These are phyloP conservation scores for Sordariomycetes sp. DNA, from an alignment of 2,329 filamentous ascomycete species.

Conservation along the genomic window DNA sequence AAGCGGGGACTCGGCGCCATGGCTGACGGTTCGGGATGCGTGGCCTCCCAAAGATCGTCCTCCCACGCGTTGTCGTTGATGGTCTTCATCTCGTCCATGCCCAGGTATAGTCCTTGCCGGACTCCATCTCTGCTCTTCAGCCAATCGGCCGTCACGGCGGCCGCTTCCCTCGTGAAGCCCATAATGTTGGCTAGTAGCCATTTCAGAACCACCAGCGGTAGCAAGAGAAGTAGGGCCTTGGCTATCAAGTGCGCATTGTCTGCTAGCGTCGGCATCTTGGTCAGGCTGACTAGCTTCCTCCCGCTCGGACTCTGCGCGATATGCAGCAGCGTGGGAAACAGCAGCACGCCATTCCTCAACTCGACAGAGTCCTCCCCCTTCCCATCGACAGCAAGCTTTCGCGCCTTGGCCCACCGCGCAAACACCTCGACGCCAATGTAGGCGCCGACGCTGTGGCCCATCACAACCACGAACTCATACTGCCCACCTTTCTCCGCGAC, in stretches of 20 bases:
- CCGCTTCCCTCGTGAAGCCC: conserved; percentile 38
- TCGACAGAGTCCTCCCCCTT: conserved; percentile 39
- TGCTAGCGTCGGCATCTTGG: not conserved
- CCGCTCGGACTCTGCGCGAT: conserved; percentile 57
- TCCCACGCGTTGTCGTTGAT: conserved; percentile 53
- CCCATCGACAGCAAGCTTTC: too few relatives aligned
- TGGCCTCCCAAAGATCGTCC: conserved; percentile 46
- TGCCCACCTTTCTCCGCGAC: conserved; percentile 19
- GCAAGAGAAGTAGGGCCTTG: conserved; percentile 27
- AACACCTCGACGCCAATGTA: conserved; percentile 65
- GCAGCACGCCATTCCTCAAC: conserved; percentile 44
- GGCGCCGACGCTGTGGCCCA: conserved; percentile 66
- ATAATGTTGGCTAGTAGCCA: conserved; percentile 33
- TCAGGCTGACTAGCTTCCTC: conserved; percentile 19
- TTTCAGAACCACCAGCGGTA: conserved; percentile 27
- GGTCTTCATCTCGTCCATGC: conserved; percentile 47
- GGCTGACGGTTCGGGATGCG: too few relatives aligned
- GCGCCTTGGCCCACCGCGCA: too few relatives aligned
- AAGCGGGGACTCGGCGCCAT: conserved; percentile 31
- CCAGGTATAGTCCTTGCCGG: conserved; percentile 50
- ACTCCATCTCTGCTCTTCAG: conserved; percentile 48
- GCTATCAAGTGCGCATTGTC: conserved; percentile 24
- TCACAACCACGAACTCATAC: conserved; percentile 53
- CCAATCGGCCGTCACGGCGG: conserved; percentile 41
- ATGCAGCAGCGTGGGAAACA: conserved; percentile 69